These are phyloP conservation scores for Plasmodium gonderi DNA, from an alignment of 169 alveolate genomes.

Conservation along the genomic window DNA sequence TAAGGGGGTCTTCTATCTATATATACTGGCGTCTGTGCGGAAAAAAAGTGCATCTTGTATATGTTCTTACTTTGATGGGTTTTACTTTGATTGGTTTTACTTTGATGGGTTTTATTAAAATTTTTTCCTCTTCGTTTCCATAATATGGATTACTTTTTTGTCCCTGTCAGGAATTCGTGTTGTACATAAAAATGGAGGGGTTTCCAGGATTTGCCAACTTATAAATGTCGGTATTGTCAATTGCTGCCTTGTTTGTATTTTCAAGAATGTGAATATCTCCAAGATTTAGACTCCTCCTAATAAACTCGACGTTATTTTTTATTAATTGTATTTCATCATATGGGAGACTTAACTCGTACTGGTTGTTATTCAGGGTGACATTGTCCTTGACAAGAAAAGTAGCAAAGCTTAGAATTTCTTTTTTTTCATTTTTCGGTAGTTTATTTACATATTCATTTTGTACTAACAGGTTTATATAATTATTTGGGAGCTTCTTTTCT, in stretches of 20 bases:
- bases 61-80: no score
- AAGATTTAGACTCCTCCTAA: conserved; percentile 35
- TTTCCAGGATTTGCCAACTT: conserved; percentile 82
- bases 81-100: no score
- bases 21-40: no score
- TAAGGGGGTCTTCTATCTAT: no score
- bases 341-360: conserved; percentile 82
- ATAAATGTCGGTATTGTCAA: conserved; percentile 77
- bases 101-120: no score
- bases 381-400: conserved; percentile 87
- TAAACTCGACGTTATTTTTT: conserved; percentile 66
- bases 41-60: no score
- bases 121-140: no score
- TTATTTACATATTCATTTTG: conserved; percentile 76
- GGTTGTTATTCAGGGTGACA: conserved; percentile 83
- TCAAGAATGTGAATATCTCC: conserved; percentile 79
- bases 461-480: conserved; percentile 74
- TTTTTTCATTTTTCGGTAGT: conserved; percentile 82
- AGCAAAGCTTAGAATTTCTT: conserved; percentile 89
- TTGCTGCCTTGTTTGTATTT: conserved; percentile 69
- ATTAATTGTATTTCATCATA: conserved; percentile 78
- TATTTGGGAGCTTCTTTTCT: conserved; percentile 58
- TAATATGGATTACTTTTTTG: neutral
- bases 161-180: conserved; percentile 3
- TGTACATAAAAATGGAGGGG: conserved; percentile 82